These are phyloP conservation scores for Gleditsia sinensis DNA, from an alignment of 306 rosid genomes.

Conservation along the genomic window DNA sequence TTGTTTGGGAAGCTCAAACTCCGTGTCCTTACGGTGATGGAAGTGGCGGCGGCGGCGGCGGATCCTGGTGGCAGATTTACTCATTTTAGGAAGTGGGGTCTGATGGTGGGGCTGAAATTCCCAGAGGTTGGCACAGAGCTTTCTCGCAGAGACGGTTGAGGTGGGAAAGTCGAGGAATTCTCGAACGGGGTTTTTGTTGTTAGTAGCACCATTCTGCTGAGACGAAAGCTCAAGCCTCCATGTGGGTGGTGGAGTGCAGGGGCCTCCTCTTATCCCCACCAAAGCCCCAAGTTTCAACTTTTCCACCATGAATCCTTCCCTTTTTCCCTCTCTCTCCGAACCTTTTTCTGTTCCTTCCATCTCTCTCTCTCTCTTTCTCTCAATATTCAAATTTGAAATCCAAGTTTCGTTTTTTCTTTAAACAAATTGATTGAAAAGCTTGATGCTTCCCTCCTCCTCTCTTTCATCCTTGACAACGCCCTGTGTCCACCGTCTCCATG, in stretches of 20 bases:
- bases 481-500: conserved; percentile 7
- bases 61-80: conserved; percentile 29
- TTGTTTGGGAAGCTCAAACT: conserved; percentile 28
- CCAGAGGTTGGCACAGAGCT: conserved; percentile 79
- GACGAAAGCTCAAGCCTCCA: conserved; percentile 68
- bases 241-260: conserved; percentile 72
- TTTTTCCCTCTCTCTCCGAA: conserved; percentile 36
- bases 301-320: conserved; percentile 51
- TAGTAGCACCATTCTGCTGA: conserved; percentile 11
- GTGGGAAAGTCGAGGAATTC: conserved; percentile 50
- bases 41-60: conserved; percentile 46
- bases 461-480: conserved; percentile 11
- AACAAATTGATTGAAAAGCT: conserved; percentile 3
- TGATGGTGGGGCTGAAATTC: conserved; percentile 54
- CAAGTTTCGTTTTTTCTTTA: conserved; percentile 3
- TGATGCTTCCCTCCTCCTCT: not conserved
- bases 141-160: conserved; percentile 64
- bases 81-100: conserved; percentile 48
- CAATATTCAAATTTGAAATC: conserved; percentile 36
- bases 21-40: conserved; percentile 33
- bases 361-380: conserved; percentile 14
- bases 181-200: conserved; percentile 15
- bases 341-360: conserved; percentile 40
- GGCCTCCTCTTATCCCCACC: conserved; percentile 57
- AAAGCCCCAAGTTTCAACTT: conserved; percentile 48